phyloP scores from a whole-genome alignment of 768 basidiomycete species.

The Hygrophoropsis aurantiaca region DNA sequence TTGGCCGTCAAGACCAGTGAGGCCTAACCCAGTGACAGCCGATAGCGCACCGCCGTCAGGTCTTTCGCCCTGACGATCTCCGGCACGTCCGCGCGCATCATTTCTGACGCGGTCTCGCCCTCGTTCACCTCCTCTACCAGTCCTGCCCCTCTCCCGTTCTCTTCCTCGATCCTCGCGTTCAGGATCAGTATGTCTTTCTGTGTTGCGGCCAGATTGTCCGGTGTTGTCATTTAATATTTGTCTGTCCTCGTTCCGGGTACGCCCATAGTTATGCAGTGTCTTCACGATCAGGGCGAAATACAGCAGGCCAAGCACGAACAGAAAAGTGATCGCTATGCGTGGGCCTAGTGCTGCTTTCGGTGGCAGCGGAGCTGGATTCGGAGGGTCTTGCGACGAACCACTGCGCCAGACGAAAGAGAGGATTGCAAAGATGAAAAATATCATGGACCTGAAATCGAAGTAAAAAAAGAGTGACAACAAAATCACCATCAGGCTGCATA shows the following conservation, averaged over 20 bases:
- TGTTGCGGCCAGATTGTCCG: neutral
- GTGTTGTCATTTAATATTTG: neutral
- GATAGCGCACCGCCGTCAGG: slow-evolving; percentile 17
- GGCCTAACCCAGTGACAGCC: slow-evolving; percentile 27
- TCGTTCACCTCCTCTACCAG: slow-evolving; percentile 3
- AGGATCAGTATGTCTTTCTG: neutral
- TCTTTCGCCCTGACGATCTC: slow-evolving; percentile 1
- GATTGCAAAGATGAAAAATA: slow-evolving; percentile 62
- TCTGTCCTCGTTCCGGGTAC: neutral
- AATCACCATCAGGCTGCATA: slow-evolving; percentile 16
- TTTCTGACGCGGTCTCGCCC: neutral
- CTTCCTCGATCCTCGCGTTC: slow-evolving; percentile 1
- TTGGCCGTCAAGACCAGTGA: slow-evolving; percentile 20
- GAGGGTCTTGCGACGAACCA: slow-evolving; percentile 45
- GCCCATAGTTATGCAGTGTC: slow-evolving; percentile 62
- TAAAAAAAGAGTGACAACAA: neutral
- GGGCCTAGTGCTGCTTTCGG: slow-evolving; percentile 44
- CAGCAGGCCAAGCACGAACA: slow-evolving; percentile 58
- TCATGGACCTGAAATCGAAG: slow-evolving; percentile 52
- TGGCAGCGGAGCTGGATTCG: slow-evolving; percentile 35
- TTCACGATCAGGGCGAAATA: slow-evolving; percentile 62
- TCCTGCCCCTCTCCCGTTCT: neutral
- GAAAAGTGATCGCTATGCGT: slow-evolving; percentile 52
- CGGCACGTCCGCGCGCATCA: too few relatives aligned
- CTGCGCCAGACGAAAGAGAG: slow-evolving; percentile 68